Evolutionary conservation across 257 asterid genomes (phyloP).

Genomic region (Primulina eburnea): DNA sequence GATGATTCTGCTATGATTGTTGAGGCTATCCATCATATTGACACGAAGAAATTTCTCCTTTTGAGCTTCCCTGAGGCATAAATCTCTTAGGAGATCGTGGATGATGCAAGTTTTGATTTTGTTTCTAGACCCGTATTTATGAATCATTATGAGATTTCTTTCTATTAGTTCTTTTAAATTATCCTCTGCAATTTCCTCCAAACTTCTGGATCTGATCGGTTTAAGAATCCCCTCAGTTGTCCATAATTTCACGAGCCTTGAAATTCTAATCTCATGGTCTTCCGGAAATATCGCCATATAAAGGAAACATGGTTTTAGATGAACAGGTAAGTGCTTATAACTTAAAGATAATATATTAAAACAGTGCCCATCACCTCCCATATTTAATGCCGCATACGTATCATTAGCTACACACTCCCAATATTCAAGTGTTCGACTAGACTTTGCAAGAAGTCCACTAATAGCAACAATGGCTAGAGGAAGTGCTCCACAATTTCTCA

Average conservation of each 20-base stretch:
- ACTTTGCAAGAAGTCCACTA: constrained; percentile 4
- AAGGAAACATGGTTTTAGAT: constrained; percentile 24
- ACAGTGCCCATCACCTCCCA: not conserved
- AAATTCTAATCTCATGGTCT: constrained; percentile 10
- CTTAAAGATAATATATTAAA: constrained; percentile 19
- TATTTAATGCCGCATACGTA: not conserved
- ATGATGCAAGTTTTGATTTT: constrained; percentile 18
- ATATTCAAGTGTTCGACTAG: not conserved
- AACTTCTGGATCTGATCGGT: constrained; percentile 7
- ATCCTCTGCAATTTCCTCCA: constrained; percentile 28
- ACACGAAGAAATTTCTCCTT: constrained; percentile 18
- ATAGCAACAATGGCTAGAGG: constrained; percentile 16
- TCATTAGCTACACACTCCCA: constrained; percentile 16
- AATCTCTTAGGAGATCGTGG: constrained; percentile 30
- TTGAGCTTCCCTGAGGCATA: constrained; percentile 23
- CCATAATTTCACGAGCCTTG: constrained; percentile 27
- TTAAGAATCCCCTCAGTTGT: constrained; percentile 28
- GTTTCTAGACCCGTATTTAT: not conserved
- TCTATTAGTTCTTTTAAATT: constrained; percentile 21
- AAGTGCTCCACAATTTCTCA: constrained; percentile 1
- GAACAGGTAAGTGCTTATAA: constrained; percentile 29
- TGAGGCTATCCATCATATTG: not conserved
- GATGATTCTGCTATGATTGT: not conserved
- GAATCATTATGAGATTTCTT: constrained; percentile 22
- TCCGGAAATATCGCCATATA: constrained; percentile 25